Evolutionary conservation across 139 green algal species (phyloP), one percentile per base, ranked within the genome.

Genomic region (Trebouxia sp.): DNA sequence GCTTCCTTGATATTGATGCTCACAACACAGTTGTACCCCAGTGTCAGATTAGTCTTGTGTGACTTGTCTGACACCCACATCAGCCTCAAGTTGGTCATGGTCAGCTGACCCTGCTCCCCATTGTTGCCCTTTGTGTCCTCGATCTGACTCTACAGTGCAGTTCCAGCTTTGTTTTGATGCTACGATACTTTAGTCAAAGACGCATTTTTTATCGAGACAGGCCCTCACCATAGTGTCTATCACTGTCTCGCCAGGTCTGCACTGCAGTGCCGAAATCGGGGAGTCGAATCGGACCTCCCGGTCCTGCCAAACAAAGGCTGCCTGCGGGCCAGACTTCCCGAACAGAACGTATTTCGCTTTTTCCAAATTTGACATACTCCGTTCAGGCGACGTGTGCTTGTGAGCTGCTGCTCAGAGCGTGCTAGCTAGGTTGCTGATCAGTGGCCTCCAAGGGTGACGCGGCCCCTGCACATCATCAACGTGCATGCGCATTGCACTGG

Each of bases 41-140:
- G 82, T n/a, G 47, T 85, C 47, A 94, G 87, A 82, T 91, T 93
- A 28, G 85, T 91, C 56, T 80, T 70, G 22, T 74, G 75, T 24
- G 50, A 80, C 48, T 88, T 85, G 35, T 89, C 84, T 56, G 80
- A 89, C 1, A 83, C 39, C 90, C 90, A 94, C 5, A 88, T 79
- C 35, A 94, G 11, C 0, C 90, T 78, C 66, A 94, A 79, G 81
- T 88, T 93, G 32, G 86, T 92, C 28, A 92, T 76, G 0, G 50
- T 70, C 39, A 94, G 69, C 67, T 86, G 81, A 8, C 90, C 90
- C 20, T 78, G 70, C 8, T 90, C 85, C 0, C 88, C 89, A 77
- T 91, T 93, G 81, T 93, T 90, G 38, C 89, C 89, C 39, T 93
- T 93, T 1, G 89, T 93, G 84, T 93, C 89, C 39, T 93, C 89